Evolutionary conservation across 2,329 filamentous ascomycete species (phyloP), one percentile per base, ranked within the genome.

Genomic region (Apiospora aurea): DNA sequence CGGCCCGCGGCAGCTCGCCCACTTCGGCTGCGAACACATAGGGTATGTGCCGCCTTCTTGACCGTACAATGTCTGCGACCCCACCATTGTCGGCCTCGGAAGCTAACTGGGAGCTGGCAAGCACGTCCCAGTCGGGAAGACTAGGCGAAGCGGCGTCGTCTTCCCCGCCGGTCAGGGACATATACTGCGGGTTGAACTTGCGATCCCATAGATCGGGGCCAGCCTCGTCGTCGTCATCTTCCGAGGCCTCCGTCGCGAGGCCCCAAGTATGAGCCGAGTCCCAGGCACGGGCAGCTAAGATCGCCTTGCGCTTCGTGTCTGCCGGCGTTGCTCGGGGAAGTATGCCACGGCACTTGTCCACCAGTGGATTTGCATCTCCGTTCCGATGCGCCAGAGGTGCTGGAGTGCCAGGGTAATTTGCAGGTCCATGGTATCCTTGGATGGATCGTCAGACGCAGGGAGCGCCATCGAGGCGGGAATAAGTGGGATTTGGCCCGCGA

Each of bases 401-500:
- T 99, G 96, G 16, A 98, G 85, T 1, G 95, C 89, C 5, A 99
- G 86, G 0, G 89, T 84, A 7, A 92, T 86, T 78, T 95, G 91
- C 43, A 90, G 80, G 44, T 81, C 79, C 74, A 91, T 88, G 18
- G 26, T 29, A 41, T 64, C 57, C 7, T 82, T 82, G 4, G 83
- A 77, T 24, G 74, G 64, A 34, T 70, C 26, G 24, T 78, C 79
- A 4, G 61, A 41, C 0, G 79, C 72, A 5, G 88, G 87, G 1
- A 94, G 80, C 2, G 82, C 77, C 96, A 98, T 98, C 4, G 89
- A 92, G 4, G 91, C 88, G 0, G 96, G 95, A 6, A 96, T 83
- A 4, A 99, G 87, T 1, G 96, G 94, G 69, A 99, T 98, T 82
- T 98, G 96, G 0, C 96, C 96, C 0, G 96, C 95, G 47, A 98